Evolutionary conservation across 306 rosid genomes (phyloP).

Genomic region (Lithocarpus polystachyus): DNA sequence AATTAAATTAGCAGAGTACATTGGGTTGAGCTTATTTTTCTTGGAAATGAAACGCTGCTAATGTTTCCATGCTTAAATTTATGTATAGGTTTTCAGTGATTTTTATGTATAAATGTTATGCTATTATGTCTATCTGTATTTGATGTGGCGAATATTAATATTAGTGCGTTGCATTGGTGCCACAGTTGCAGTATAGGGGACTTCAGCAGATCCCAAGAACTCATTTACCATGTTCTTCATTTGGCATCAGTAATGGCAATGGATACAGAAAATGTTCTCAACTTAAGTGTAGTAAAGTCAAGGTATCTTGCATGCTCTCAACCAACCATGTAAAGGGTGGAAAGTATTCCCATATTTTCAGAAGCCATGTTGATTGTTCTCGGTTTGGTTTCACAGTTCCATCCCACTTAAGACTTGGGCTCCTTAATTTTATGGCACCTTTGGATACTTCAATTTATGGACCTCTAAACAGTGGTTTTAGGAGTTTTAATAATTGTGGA

Average conservation of each 20-base stretch:
- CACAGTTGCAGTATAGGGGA: constrained; percentile 57
- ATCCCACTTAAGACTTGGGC: constrained; percentile 12
- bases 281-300: constrained; percentile 28
- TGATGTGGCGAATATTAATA: neutral
- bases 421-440: constrained; percentile 23
- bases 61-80: neutral
- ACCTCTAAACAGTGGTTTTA: constrained; percentile 18
- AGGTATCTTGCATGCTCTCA: constrained; percentile 24
- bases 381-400: constrained; percentile 6
- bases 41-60: neutral
- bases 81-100: neutral
- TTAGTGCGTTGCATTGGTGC: constrained; percentile 1
- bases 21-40: neutral
- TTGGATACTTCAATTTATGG: constrained; percentile 18
- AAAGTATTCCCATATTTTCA: constrained; percentile 14
- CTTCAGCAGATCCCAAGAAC: constrained; percentile 30
- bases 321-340: constrained; percentile 18
- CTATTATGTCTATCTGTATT: neutral
- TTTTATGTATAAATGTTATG: neutral
- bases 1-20: neutral
- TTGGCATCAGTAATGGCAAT: constrained; percentile 14
- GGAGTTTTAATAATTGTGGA: constrained; percentile 25
- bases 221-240: constrained; percentile 27
- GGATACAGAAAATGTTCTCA: constrained; percentile 30
- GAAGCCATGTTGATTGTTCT: constrained; percentile 21